phyloP scores from a whole-genome alignment of 306 rosid species.

The Sicyos baderoa region DNA sequence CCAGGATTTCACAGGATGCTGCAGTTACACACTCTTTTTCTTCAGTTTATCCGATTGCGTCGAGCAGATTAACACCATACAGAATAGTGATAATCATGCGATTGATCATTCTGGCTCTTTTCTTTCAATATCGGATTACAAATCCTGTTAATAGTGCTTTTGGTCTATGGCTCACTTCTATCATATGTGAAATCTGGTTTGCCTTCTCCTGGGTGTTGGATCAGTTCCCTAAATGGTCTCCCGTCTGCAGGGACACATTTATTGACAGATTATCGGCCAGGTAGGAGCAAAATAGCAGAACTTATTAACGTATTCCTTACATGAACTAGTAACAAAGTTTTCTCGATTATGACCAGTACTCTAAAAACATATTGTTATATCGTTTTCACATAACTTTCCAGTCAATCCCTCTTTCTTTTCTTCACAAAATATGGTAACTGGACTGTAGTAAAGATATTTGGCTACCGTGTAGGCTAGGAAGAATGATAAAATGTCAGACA shows the following conservation, averaged over 20 bases:
- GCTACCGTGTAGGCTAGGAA: neutral
- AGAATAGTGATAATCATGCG: conserved; percentile 54
- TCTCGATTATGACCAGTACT: neutral
- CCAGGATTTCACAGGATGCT: conserved; percentile 49
- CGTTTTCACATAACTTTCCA: neutral
- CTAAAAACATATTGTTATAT: neutral
- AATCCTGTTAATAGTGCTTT: conserved; percentile 90
- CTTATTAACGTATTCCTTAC: neutral
- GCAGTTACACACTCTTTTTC: conserved; percentile 51
- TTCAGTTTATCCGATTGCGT: conserved; percentile 46
- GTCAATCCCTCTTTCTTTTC: too few species aligned
- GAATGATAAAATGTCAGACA: neutral
- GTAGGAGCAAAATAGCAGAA: conserved; percentile 26
- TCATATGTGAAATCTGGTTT: conserved; percentile 96
- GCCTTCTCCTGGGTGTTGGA: conserved; percentile 93
- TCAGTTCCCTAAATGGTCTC: conserved; percentile 98
- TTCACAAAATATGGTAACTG: neutral
- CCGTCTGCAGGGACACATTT: conserved; percentile 61
- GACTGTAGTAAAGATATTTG: neutral
- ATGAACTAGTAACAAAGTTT: neutral
- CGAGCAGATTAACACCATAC: conserved; percentile 62
- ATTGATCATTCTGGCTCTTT: conserved; percentile 65
- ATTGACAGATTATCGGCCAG: conserved; percentile 71
- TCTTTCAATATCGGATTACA: conserved; percentile 88
- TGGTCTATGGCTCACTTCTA: conserved; percentile 92